Evolutionary conservation across 805 yeast species (phyloP).

Genomic region (Lachancea kluyveri): DNA sequence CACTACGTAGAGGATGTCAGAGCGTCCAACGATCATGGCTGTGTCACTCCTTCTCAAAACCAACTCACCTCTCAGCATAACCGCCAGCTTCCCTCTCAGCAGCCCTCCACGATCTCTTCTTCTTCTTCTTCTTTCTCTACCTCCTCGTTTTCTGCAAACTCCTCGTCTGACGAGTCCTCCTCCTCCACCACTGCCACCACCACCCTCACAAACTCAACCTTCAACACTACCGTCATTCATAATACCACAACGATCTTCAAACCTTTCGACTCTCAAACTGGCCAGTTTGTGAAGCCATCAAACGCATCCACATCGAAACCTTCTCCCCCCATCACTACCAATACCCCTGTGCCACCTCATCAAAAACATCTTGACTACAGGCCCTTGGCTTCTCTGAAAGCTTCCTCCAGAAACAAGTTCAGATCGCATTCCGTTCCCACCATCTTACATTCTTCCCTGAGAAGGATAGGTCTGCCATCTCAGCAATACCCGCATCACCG

Average conservation of each 20-base stretch:
- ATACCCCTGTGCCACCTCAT: no score
- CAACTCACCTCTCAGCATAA: not conserved
- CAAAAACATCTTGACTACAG: constrained; percentile 1
- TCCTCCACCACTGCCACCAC: not conserved
- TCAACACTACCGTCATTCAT: constrained; percentile 4
- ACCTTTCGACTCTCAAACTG: constrained; percentile 28
- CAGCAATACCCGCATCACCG: no score
- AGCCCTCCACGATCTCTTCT: constrained; percentile 1
- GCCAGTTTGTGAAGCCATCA: constrained; percentile 27
- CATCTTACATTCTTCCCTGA: constrained; percentile 29
- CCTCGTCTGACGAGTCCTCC: constrained; percentile 2
- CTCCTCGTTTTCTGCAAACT: no score
- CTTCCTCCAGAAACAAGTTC: constrained; percentile 13
- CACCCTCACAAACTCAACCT: constrained; percentile 4
- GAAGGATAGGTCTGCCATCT: constrained; percentile 13
- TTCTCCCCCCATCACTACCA: no score
- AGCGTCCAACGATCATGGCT: constrained; percentile 7
- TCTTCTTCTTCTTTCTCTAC: constrained; percentile 1
- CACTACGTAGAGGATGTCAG: constrained; percentile 9
- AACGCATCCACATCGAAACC: no score
- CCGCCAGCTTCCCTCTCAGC: no score
- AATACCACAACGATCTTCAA: constrained; percentile 18
- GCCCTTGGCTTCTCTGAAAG: constrained; percentile 7
- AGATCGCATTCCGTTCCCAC: constrained; percentile 32
- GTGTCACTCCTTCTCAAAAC: constrained; percentile 7